Percentiles rank a stretch among this genome's conserved stretches.
Evolutionary conservation across 768 basidiomycete genomes (phyloP).

Genomic region (Suillus subluteus): DNA sequence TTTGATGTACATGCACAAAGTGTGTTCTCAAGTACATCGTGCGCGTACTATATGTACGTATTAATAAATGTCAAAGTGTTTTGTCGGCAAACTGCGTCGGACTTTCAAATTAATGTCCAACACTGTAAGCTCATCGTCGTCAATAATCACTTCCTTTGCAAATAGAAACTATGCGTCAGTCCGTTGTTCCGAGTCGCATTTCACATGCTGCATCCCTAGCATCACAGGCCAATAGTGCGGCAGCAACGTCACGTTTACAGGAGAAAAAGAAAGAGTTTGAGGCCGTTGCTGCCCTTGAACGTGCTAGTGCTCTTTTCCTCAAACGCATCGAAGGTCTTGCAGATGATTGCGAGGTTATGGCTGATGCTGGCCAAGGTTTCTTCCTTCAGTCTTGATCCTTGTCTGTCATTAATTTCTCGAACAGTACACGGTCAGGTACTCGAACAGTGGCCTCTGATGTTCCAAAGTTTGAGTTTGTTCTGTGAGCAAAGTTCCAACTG

Average conservation of each 20-base stretch:
- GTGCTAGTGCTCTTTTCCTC: slow-evolving; percentile 49
- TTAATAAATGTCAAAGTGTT: too few species aligned
- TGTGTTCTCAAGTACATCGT: too few species aligned
- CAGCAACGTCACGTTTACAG: slow-evolving; percentile 55
- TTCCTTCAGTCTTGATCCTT: neutral
- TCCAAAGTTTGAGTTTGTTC: slow-evolving; percentile 64
- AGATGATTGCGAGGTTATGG: slow-evolving; percentile 78
- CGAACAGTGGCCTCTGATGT: slow-evolving; percentile 4
- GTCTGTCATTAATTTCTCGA: slow-evolving; percentile 9
- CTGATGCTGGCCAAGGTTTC: slow-evolving; percentile 72
- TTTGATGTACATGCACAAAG: too few species aligned
- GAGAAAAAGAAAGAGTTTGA: slow-evolving; percentile 87
- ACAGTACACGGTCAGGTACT: slow-evolving; percentile 3
- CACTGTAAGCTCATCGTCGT: neutral
- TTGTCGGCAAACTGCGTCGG: neutral
- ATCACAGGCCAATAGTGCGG: slow-evolving; percentile 36
- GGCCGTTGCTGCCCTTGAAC: slow-evolving; percentile 70
- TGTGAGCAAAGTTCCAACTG: slow-evolving; percentile 37
- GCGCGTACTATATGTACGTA: too few species aligned
- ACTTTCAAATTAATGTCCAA: neutral
- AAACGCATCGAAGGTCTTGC: slow-evolving; percentile 69
- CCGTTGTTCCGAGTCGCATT: slow-evolving; percentile 51
- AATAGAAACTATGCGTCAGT: slow-evolving; percentile 46
- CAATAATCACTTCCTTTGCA: neutral
- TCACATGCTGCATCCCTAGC: slow-evolving; percentile 47